A percentile compares a stretch with the other conserved stretches of the same genome.
These are phyloP conservation scores for Scheffersomyces stipitis DNA, from an alignment of 805 yeast species.

Conservation along the genomic window DNA sequence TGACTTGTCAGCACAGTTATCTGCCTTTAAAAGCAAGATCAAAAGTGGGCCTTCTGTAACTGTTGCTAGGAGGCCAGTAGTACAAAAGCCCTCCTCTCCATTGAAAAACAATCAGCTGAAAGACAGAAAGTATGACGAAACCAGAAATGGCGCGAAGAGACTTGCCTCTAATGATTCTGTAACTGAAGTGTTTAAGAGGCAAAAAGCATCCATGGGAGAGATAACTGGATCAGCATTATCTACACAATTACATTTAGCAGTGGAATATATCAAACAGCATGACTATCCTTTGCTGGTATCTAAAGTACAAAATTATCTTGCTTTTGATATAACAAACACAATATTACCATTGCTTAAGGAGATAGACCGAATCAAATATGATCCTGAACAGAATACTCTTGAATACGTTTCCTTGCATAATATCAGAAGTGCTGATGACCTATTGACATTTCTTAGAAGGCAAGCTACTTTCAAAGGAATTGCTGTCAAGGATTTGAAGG, in stretches of 20 bases:
- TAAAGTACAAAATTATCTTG: constrained; percentile 67
- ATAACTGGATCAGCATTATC: constrained; percentile 66
- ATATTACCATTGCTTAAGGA: constrained; percentile 70
- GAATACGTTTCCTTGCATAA: constrained; percentile 89
- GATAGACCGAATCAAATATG: constrained; percentile 74
- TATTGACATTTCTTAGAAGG: constrained; percentile 67
- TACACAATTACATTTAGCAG: constrained; percentile 86
- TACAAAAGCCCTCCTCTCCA: constrained; percentile 14
- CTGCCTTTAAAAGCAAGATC: constrained; percentile 46
- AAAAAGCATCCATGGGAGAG: constrained; percentile 22
- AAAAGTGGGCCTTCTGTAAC: constrained; percentile 45
- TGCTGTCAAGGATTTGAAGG: constrained; percentile 75
- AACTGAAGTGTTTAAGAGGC: constrained; percentile 37
- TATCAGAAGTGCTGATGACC: constrained; percentile 76
- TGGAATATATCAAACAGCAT: constrained; percentile 76
- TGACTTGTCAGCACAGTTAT: constrained; percentile 44
- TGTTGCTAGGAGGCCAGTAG: constrained; percentile 27
- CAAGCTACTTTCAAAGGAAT: constrained; percentile 89
- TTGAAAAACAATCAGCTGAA: constrained; percentile 1
- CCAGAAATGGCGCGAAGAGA: constrained; percentile 13
- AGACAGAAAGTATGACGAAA: constrained; percentile 1
- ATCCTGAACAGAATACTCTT: constrained; percentile 59
- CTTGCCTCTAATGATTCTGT: constrained; percentile 20
- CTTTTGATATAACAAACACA: constrained; percentile 57
- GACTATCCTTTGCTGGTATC: constrained; percentile 69